Evolutionary conservation across 306 rosid genomes (phyloP).

Genomic region (Vigna angularis): DNA sequence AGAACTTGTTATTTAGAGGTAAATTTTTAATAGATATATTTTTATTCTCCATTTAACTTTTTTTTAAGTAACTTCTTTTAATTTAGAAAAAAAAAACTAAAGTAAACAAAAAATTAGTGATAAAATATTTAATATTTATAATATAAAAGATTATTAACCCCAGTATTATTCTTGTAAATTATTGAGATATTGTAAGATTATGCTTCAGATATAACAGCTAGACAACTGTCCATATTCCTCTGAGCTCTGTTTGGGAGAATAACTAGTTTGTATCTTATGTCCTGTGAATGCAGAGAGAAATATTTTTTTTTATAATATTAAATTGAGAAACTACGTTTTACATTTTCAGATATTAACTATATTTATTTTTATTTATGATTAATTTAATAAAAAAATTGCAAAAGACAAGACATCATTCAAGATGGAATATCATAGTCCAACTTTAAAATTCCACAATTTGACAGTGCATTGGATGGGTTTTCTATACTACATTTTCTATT

Average conservation of each 20-base stretch:
- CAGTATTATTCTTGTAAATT: not conserved
- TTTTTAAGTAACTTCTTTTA: not conserved
- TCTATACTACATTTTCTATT: not conserved
- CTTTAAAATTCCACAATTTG: not conserved
- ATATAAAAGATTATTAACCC: not conserved
- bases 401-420: not conserved
- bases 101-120: too few species aligned
- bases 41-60: not conserved
- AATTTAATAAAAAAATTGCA: not conserved
- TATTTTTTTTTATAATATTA: not conserved
- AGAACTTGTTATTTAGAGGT: not conserved
- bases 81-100: not conserved
- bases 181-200: not conserved
- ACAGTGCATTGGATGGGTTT: not conserved
- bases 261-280: not conserved
- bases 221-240: not conserved
- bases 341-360: not conserved
- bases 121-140: too few species aligned
- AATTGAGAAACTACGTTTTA: not conserved
- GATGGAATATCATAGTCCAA: not conserved
- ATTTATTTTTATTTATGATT: not conserved
- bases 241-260: not conserved
- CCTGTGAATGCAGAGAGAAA: not conserved
- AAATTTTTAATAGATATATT: not conserved
- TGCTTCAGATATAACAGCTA: not conserved